Evolutionary conservation across 225 moss, liverwort and hornwort genomes (phyloP).

Genomic region (Pseudisothecium myosuroides): DNA sequence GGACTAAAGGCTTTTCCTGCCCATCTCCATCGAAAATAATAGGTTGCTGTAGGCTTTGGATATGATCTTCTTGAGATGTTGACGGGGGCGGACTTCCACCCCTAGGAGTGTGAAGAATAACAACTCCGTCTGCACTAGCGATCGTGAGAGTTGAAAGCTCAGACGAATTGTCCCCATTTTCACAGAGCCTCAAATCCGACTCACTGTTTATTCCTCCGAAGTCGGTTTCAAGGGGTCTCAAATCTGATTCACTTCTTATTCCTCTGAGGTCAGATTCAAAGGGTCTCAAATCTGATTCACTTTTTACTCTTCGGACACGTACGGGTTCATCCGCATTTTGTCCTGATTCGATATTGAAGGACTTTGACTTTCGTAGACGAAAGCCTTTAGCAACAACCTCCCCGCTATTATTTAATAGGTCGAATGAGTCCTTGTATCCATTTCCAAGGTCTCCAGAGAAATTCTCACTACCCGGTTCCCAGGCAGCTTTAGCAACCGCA

Average conservation of each 20-base stretch:
- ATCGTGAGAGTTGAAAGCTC: conserved; percentile 35
- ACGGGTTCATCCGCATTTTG: neutral
- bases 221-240: neutral
- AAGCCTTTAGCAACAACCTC: conserved; percentile 21
- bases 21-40: conserved; percentile 9
- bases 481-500: conserved; percentile 52
- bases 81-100: conserved; percentile 17
- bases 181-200: neutral
- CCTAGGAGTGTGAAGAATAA: conserved; percentile 43
- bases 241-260: neutral
- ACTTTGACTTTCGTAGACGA: conserved; percentile 14
- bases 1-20: conserved; percentile 45
- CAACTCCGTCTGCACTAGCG: conserved; percentile 46
- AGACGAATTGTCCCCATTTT: conserved; percentile 7
- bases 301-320: conserved; percentile 18
- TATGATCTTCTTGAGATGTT: conserved; percentile 10
- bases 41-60: conserved; percentile 8
- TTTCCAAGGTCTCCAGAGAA: neutral
- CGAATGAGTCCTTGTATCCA: conserved; percentile 2
- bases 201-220: neutral
- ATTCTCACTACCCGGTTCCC: conserved; percentile 7
- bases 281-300: conserved; percentile 31
- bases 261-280: neutral
- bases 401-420: conserved; percentile 8
- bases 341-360: neutral